These are phyloP conservation scores for Bidens hawaiensis DNA, from an alignment of 140 eudicot species.

Conservation along the genomic window DNA sequence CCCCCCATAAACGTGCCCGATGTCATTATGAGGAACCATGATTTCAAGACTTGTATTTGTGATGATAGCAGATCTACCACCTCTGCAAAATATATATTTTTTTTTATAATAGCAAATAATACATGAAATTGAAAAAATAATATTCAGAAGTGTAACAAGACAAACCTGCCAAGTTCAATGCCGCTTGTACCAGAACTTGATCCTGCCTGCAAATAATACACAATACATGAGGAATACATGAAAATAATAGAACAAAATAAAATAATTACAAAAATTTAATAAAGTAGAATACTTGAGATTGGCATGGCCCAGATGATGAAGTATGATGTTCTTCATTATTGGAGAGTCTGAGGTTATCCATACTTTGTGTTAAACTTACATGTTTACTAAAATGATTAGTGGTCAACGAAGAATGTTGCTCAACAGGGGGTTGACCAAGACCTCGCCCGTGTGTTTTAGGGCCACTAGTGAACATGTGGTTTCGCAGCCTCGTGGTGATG, in stretches of 20 bases:
- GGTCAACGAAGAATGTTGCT: conserved; percentile 3
- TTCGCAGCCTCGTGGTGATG: conserved; percentile 56
- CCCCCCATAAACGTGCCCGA: conserved; percentile 62
- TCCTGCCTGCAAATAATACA: conserved; percentile 32
- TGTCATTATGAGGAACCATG: conserved; percentile 48
- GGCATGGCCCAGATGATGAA: conserved; percentile 28
- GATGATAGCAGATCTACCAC: conserved; percentile 46
- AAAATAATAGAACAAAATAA: background rate
- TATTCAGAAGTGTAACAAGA: conserved; percentile 1
- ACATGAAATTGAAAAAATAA: background rate
- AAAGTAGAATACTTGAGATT: conserved; percentile 42
- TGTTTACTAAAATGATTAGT: conserved; percentile 27
- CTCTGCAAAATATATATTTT: conserved; percentile 37
- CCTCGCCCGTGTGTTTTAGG: conserved; percentile 27
- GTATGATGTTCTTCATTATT: conserved; percentile 36
- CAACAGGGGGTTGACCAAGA: conserved; percentile 19
- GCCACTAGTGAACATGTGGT: conserved; percentile 33
- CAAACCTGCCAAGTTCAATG: conserved; percentile 73
- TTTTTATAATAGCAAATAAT: background rate
- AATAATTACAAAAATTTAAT: background rate
- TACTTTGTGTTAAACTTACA: conserved; percentile 31
- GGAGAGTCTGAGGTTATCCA: conserved; percentile 40
- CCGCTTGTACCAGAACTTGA: conserved; percentile 43
- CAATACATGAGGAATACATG: background rate
- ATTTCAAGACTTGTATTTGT: conserved; percentile 67